Evolutionary conservation across 768 basidiomycete genomes (phyloP).

Genomic region (Tricholoma terreum): DNA sequence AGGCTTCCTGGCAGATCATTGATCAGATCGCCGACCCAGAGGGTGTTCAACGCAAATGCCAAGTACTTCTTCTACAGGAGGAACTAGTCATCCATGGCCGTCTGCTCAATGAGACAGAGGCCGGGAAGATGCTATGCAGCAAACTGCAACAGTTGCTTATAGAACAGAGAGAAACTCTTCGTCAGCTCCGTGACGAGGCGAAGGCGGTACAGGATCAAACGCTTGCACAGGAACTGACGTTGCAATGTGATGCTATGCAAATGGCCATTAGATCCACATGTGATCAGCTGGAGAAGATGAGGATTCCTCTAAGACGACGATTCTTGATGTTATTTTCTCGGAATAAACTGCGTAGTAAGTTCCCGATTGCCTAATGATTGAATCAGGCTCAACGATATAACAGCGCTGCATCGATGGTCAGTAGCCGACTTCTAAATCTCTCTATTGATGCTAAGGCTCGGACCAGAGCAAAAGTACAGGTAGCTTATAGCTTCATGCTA

Average conservation of each 20-base stretch:
- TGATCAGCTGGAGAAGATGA: constrained; percentile 19
- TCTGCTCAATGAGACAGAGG: constrained; percentile 26
- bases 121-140: constrained; percentile 25
- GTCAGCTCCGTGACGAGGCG: constrained; percentile 11
- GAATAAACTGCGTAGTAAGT: too few relatives aligned
- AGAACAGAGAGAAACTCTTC: constrained; percentile 19
- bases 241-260: constrained; percentile 16
- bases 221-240: constrained; percentile 12
- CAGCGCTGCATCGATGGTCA: too few relatives aligned
- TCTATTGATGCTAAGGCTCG: too few relatives aligned
- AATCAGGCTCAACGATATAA: too few relatives aligned
- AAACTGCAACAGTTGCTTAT: constrained; percentile 23
- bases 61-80: constrained; percentile 24
- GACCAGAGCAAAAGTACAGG: too few relatives aligned
- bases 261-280: constrained; percentile 18
- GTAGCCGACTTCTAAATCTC: too few relatives aligned
- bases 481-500: too few relatives aligned
- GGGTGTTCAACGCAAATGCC: background rate
- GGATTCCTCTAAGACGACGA: constrained; percentile 19
- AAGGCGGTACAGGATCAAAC: constrained; percentile 3
- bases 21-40: constrained; percentile 14
- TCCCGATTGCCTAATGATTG: too few relatives aligned
- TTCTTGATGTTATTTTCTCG: constrained; percentile 12
- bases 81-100: constrained; percentile 29
- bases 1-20: constrained; percentile 28